Evolutionary conservation across 1,284 basidiomycete genomes (phyloP).

Genomic region (Thecaphora thlaspeos): DNA sequence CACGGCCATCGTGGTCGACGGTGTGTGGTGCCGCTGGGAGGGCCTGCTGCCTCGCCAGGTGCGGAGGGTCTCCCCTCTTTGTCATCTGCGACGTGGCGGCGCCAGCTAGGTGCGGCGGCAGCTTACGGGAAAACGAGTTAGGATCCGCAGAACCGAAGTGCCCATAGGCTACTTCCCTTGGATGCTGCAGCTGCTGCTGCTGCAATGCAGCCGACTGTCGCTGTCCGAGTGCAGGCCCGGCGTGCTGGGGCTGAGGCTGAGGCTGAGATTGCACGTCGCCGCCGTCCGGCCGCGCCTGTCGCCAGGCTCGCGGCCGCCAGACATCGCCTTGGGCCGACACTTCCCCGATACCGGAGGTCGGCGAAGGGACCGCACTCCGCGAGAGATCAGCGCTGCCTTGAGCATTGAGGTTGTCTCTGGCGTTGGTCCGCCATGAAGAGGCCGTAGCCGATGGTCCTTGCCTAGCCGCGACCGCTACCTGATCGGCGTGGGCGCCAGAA

Average conservation of each 20-base stretch:
- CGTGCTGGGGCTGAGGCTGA: too few relatives aligned
- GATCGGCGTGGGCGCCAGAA: neutral
- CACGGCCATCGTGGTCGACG: neutral
- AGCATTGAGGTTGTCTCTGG: neutral
- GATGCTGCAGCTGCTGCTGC: too few relatives aligned
- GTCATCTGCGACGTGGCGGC: neutral
- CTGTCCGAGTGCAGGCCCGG: too few relatives aligned
- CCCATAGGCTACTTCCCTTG: too few relatives aligned
- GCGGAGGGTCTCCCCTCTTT: neutral
- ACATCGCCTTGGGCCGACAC: neutral
- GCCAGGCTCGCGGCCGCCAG: neutral
- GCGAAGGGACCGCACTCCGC: too few relatives aligned
- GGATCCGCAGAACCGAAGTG: too few relatives aligned
- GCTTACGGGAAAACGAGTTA: neutral
- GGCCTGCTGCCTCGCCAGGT: neutral
- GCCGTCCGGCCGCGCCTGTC: neutral
- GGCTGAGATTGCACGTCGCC: neutral
- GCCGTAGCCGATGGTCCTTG: neutral
- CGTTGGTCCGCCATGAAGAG: neutral
- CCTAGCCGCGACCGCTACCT: too few relatives aligned
- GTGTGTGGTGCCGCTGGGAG: too few relatives aligned
- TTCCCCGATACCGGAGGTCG: too few relatives aligned
- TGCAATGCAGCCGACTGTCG: neutral
- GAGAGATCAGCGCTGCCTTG: neutral
- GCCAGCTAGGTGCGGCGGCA: neutral